Percentiles rank a stretch among this genome's conserved stretches.
These are phyloP conservation scores for Kitagawia praeruptora DNA, from an alignment of 129 eudicot species.

Conservation along the genomic window DNA sequence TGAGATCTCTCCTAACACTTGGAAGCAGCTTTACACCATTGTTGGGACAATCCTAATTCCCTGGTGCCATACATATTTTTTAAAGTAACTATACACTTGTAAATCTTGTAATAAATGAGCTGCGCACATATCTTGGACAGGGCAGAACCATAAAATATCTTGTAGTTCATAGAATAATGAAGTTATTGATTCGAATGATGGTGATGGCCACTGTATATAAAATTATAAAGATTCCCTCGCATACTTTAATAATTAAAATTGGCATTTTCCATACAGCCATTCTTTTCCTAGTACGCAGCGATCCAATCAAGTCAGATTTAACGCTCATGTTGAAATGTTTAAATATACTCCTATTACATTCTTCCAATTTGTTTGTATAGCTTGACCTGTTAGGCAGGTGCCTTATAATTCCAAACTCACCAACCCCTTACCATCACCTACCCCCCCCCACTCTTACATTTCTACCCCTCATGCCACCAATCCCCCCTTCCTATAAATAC, in stretches of 20 bases:
- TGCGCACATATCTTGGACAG: background rate
- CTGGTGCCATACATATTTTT: too few species aligned
- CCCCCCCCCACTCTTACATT: too few species aligned
- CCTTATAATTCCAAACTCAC: too few species aligned
- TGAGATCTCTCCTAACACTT: background rate
- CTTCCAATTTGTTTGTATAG: background rate
- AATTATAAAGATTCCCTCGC: background rate
- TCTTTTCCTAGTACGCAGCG: background rate
- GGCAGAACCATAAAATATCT: background rate
- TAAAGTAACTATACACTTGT: too few species aligned
- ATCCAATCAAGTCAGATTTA: background rate
- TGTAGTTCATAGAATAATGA: background rate
- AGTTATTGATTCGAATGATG: background rate
- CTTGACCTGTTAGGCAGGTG: too few species aligned
- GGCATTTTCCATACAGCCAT: background rate
- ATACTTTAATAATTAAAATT: background rate
- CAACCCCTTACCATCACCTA: too few species aligned
- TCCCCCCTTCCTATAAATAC: too few species aligned
- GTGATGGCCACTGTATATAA: background rate
- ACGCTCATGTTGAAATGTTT: background rate
- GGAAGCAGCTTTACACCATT: too few species aligned
- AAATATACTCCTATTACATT: too few species aligned
- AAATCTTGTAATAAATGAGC: background rate
- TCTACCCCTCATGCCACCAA: too few species aligned
- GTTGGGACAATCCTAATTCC: too few species aligned